phyloP scores from a whole-genome alignment of 805 yeast species.

The Brettanomyces anomalus region DNA sequence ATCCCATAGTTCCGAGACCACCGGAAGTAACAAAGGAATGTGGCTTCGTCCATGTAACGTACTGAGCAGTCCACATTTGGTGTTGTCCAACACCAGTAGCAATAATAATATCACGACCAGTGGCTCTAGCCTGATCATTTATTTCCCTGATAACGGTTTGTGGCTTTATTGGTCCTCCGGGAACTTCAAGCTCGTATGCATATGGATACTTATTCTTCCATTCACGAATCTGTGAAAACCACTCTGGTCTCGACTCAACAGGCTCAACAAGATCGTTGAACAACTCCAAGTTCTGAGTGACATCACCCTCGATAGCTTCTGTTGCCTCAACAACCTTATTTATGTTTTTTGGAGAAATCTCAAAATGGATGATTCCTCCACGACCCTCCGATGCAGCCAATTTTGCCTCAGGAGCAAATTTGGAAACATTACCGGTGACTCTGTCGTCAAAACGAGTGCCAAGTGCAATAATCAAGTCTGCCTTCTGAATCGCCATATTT shows the following conservation, averaged over 20 bases:
- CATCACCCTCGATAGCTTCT: slow-evolving; percentile 96
- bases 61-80: slow-evolving; percentile 99
- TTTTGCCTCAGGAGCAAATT: slow-evolving; percentile 91
- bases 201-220: slow-evolving; percentile 91
- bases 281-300: slow-evolving; percentile 61
- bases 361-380: slow-evolving; percentile 97
- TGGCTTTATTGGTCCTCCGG: slow-evolving; percentile 77
- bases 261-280: slow-evolving; percentile 63
- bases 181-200: slow-evolving; percentile 70
- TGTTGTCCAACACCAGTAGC: slow-evolving; percentile 99
- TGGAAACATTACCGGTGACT: slow-evolving; percentile 78
- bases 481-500: slow-evolving; percentile 85
- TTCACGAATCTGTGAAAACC: slow-evolving; percentile 64
- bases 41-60: slow-evolving; percentile 89
- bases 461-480: slow-evolving; percentile 86
- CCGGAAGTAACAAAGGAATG: slow-evolving; percentile 96
- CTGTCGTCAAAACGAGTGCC: slow-evolving; percentile 99
- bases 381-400: slow-evolving; percentile 78
- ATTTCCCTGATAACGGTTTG: slow-evolving; percentile 83
- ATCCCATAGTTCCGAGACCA: slow-evolving; percentile 99
- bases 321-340: slow-evolving; percentile 96
- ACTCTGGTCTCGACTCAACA: slow-evolving; percentile 62
- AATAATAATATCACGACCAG: slow-evolving; percentile 68
- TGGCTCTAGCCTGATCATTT: slow-evolving; percentile 56
- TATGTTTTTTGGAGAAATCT: slow-evolving; percentile 92